These are phyloP conservation scores for Epicoccum sorghinum DNA, from an alignment of 2,329 filamentous ascomycete genomes.

Conservation along the genomic window DNA sequence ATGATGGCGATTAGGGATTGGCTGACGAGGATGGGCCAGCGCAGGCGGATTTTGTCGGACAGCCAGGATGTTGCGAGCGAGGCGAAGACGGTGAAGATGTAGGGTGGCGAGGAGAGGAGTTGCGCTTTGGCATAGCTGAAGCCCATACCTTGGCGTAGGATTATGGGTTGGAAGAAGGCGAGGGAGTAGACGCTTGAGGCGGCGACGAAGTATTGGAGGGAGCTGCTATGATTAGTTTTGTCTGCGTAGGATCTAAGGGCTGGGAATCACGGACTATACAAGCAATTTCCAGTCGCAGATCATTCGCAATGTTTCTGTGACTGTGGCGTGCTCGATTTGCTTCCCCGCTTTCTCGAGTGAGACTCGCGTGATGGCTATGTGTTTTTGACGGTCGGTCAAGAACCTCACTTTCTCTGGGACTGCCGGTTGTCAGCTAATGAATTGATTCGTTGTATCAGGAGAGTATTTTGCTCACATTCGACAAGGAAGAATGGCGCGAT, in stretches of 20 bases:
- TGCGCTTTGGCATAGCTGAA: slow-evolving; percentile 33
- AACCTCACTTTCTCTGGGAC: slow-evolving; percentile 38
- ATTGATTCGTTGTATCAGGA: too few species aligned
- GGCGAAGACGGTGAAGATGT: slow-evolving; percentile 29
- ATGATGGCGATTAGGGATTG: slow-evolving; percentile 28
- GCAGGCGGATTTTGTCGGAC: slow-evolving; percentile 29
- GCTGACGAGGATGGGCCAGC: slow-evolving; percentile 29
- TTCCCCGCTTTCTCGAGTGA: slow-evolving; percentile 33
- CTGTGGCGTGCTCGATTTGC: slow-evolving; percentile 31
- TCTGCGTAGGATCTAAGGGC: background rate
- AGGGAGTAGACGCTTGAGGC: slow-evolving; percentile 35
- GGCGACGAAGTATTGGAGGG: slow-evolving; percentile 38
- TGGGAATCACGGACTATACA: slow-evolving; percentile 26
- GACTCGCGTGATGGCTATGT: slow-evolving; percentile 31
- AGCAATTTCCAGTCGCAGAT: slow-evolving; percentile 40
- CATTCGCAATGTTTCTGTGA: slow-evolving; percentile 30
- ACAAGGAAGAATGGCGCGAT: slow-evolving; percentile 32
- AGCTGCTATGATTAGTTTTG: slow-evolving; percentile 19
- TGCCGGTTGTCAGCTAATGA: background rate
- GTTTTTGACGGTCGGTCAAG: slow-evolving; percentile 34
- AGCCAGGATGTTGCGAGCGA: slow-evolving; percentile 27
- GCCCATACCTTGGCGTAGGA: slow-evolving; percentile 34
- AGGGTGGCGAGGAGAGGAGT: slow-evolving; percentile 31
- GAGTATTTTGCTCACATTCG: slow-evolving; percentile 23
- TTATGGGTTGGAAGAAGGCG: slow-evolving; percentile 34